These are phyloP conservation scores for Leccinum disarticulatum DNA, from an alignment of 768 basidiomycete genomes.

Conservation along the genomic window DNA sequence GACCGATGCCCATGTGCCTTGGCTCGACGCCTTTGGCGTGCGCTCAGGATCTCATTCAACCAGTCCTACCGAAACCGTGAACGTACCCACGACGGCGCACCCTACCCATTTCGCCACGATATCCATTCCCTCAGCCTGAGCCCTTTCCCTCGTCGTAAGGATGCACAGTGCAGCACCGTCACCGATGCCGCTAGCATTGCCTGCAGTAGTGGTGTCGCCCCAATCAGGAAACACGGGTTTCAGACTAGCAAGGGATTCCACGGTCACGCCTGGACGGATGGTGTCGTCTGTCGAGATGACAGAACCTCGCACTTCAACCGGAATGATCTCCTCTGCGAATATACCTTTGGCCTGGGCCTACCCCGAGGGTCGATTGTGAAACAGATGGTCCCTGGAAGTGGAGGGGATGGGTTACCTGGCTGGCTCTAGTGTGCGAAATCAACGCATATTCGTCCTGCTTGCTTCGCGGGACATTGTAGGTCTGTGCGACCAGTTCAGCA, in stretches of 20 bases:
- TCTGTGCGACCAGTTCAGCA: slow-evolving; percentile 84
- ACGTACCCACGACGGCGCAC: slow-evolving; percentile 71
- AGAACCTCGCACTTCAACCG: slow-evolving; percentile 70
- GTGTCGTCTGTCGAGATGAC: slow-evolving; percentile 79
- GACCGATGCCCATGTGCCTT: slow-evolving; percentile 75
- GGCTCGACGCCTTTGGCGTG: slow-evolving; percentile 63
- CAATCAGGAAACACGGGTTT: slow-evolving; percentile 88
- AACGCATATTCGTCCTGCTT: slow-evolving; percentile 17
- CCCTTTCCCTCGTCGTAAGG: slow-evolving; percentile 75
- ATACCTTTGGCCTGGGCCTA: slow-evolving; percentile 68
- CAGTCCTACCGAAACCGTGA: neutral
- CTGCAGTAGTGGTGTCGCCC: slow-evolving; percentile 75
- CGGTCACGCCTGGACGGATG: slow-evolving; percentile 79
- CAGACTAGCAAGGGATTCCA: slow-evolving; percentile 70
- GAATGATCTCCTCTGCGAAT: slow-evolving; percentile 88
- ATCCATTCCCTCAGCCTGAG: slow-evolving; percentile 72
- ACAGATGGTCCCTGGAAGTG: neutral
- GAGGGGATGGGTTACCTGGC: slow-evolving; percentile 41
- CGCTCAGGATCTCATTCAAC: slow-evolving; percentile 4
- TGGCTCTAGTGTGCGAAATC: slow-evolving; percentile 38
- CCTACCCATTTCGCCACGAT: slow-evolving; percentile 84
- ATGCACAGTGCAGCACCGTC: slow-evolving; percentile 90
- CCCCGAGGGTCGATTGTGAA: neutral
- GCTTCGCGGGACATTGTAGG: slow-evolving; percentile 72
- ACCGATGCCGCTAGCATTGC: slow-evolving; percentile 86